Evolutionary conservation across 495 filamentous ascomycete genomes (phyloP).

Genomic region (Thermothielavioides terrestris): DNA sequence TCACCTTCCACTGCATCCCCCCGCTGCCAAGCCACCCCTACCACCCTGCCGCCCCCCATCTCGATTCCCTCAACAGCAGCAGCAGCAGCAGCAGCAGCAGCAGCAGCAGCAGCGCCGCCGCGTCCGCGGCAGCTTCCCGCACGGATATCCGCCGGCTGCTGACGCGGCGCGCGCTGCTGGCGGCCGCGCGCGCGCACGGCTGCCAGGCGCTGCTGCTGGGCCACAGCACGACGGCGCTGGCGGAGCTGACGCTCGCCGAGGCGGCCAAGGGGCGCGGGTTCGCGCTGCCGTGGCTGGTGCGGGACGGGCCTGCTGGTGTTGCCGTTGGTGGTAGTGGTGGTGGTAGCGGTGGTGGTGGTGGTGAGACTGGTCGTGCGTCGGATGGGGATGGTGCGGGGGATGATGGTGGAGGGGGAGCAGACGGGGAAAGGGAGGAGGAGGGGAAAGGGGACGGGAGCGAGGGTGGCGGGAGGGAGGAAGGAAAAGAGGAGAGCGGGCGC

Average conservation of each 20-base stretch:
- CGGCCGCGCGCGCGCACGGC: constrained; percentile 47
- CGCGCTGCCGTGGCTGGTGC: constrained; percentile 68
- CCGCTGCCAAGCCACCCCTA: constrained; percentile 49
- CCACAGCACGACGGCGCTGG: constrained; percentile 77
- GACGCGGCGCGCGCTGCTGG: constrained; percentile 58
- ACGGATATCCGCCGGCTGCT: constrained; percentile 64
- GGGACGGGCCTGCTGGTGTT: constrained; percentile 47
- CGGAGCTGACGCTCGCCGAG: constrained; percentile 75
- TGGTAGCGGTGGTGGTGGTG: background rate
- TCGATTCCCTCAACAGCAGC: constrained; percentile 33
- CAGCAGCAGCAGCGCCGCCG: constrained; percentile 39
- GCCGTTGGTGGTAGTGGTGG: background rate
- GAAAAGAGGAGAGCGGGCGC: background rate
- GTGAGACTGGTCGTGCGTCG: background rate
- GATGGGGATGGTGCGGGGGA: background rate
- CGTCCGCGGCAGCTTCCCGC: constrained; percentile 64
- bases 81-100: constrained; percentile 34
- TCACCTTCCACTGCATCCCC: constrained; percentile 45
- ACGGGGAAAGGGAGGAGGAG: background rate
- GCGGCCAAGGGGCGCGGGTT: constrained; percentile 86
- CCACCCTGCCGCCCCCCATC: constrained; percentile 29
- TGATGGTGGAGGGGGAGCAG: background rate
- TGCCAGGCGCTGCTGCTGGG: constrained; percentile 72
- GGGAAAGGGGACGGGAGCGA: background rate
- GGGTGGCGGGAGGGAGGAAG: background rate